Conservation (phyloP, 495 filamentous ascomycete species). For the Annulohypoxylon stygium region DNA sequence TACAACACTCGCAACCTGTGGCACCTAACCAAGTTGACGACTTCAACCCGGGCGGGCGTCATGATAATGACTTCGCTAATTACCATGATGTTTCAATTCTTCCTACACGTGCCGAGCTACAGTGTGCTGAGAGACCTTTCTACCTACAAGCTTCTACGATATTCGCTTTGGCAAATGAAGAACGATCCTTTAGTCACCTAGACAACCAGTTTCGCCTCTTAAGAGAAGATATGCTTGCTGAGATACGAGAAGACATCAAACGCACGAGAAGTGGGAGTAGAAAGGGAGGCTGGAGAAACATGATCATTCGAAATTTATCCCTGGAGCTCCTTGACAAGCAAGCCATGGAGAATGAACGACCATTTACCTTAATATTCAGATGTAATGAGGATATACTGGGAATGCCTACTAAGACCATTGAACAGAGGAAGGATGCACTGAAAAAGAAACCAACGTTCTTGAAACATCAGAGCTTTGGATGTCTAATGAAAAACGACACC, state of each 20-base stretch:
- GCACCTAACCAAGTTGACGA: slow-evolving; percentile 13
- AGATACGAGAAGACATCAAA: slow-evolving; percentile 72
- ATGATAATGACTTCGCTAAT: slow-evolving; percentile 80
- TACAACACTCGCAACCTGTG: slow-evolving; percentile 24
- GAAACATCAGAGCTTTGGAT: slow-evolving; percentile 72
- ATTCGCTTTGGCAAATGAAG: slow-evolving; percentile 47
- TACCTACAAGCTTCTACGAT: slow-evolving; percentile 64
- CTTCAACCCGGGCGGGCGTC: slow-evolving; percentile 72
- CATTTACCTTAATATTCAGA: slow-evolving; percentile 61
- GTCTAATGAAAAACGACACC: slow-evolving; percentile 63
- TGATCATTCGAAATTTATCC: slow-evolving; percentile 45
- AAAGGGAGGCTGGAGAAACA: slow-evolving; percentile 47
- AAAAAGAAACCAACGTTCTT: slow-evolving; percentile 64
- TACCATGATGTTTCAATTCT: slow-evolving; percentile 73
- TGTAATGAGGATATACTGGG: slow-evolving; percentile 61
- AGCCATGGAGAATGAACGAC: slow-evolving; percentile 43
- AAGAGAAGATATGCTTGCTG: slow-evolving; percentile 79
- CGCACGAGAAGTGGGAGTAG: slow-evolving; percentile 59
- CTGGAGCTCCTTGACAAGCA: slow-evolving; percentile 46
- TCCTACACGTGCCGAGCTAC: slow-evolving; percentile 78
- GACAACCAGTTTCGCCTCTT: slow-evolving; percentile 86
- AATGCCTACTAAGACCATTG: slow-evolving; percentile 47
- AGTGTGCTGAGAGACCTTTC: slow-evolving; percentile 69
- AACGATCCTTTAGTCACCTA: slow-evolving; percentile 66
- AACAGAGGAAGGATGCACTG: slow-evolving; percentile 62